Percentiles rank a stretch among this genome's conserved stretches.
phyloP scores from a whole-genome alignment of 2,329 filamentous ascomycete species.

The Aschersonia sp. region DNA sequence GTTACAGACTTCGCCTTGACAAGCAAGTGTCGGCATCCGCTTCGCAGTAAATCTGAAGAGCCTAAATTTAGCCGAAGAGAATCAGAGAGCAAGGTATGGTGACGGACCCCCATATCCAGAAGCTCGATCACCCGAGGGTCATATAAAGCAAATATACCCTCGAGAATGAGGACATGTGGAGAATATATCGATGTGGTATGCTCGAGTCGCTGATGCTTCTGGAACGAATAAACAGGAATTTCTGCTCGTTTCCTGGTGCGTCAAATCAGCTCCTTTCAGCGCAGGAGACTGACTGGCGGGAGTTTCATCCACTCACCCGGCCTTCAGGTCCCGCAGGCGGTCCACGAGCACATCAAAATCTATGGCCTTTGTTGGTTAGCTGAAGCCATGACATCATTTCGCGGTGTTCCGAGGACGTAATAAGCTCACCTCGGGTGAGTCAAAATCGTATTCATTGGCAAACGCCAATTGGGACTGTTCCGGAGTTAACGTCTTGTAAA shows the following conservation, averaged over 20 bases:
- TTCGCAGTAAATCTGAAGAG: slow-evolving; percentile 72
- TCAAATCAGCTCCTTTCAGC: neutral
- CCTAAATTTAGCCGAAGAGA: neutral
- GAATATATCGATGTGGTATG: slow-evolving; percentile 86
- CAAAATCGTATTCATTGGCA: slow-evolving; percentile 87
- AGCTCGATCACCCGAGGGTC: slow-evolving; percentile 74
- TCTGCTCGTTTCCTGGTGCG: slow-evolving; percentile 61
- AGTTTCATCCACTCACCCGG: slow-evolving; percentile 48
- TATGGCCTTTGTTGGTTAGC: slow-evolving; percentile 42
- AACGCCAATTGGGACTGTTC: slow-evolving; percentile 74
- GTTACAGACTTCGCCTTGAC: slow-evolving; percentile 59
- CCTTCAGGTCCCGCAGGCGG: slow-evolving; percentile 69
- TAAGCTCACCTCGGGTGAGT: slow-evolving; percentile 55
- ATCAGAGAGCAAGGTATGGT: neutral
- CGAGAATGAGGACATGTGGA: slow-evolving; percentile 84
- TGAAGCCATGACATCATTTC: no score
- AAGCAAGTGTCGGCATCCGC: slow-evolving; percentile 91
- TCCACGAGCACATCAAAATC: slow-evolving; percentile 85
- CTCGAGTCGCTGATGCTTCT: slow-evolving; percentile 68
- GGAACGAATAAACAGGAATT: slow-evolving; percentile 90
- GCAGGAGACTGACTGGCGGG: neutral
- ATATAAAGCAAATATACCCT: slow-evolving; percentile 91
- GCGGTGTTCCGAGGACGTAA: neutral
- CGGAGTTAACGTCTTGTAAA: slow-evolving; percentile 77
- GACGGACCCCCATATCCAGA: slow-evolving; percentile 69